Evolutionary conservation across 176 grass and related monocot genomes (phyloP), one percentile per base, ranked within the genome.

Genomic region (Oryza punctata): DNA sequence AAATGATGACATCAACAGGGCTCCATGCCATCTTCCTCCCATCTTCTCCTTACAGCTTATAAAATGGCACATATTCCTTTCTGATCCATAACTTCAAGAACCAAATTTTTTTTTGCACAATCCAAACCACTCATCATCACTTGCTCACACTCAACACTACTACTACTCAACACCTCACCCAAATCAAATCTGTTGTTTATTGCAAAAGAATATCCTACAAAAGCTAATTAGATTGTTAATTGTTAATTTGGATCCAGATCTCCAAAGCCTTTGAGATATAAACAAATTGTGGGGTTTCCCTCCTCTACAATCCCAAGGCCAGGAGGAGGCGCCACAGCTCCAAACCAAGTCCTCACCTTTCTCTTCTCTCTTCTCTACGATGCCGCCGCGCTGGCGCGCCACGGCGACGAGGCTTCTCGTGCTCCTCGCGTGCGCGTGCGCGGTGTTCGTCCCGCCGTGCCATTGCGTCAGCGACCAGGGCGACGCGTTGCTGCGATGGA

Each of bases 221-320:
- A 90, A 93, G 76, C 44, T 82, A 69, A 69, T 44, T 84, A 80
- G 63, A 84, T 30, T 33, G 57, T 61, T 61, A 61, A 61, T 61
- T 61, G 67, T 16, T 85, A 76, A 45, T 85, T 87, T 71, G 82
- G 96, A 98, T 95, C 96, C 91, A 98, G 93, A 98, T 98, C 96
- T 98, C 89, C 27, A 70, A 89, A 80, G 21, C 78, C 80, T 91
- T 90, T 87, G 67, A 65, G 26, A 83, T 94, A 98, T 98, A 95
- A 98, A 98, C 96, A 95, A 98, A 95, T 91, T 35, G 82, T 87
- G 83, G 93, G 89, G 87, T 91, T 89, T 75, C 87, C 89, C 68
- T 57, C 70, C 91, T 93, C 89, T 78, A 77, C 93, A 85, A 91
- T 93, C 91, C 93, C 91, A 93, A 95, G 89, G 87, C 79, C 86